phyloP scores from a whole-genome alignment of 2,329 filamentous ascomycete species.

The Arthroderma sp. region DNA sequence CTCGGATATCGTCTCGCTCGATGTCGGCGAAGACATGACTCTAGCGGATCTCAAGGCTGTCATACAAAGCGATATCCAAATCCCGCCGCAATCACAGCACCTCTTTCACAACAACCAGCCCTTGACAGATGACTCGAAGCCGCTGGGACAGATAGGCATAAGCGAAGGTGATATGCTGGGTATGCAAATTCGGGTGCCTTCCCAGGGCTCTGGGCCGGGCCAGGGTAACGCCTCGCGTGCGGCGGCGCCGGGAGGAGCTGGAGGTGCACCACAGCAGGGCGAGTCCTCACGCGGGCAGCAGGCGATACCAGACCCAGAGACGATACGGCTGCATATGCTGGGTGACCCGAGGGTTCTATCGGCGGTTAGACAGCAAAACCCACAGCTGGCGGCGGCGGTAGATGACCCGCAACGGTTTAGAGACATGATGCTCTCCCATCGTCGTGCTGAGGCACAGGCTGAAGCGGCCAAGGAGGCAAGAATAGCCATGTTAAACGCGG shows the following conservation, averaged over 20 bases:
- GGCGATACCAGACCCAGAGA: slow-evolving; percentile 54
- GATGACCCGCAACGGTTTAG: slow-evolving; percentile 67
- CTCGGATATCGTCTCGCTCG: slow-evolving; percentile 66
- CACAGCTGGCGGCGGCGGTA: slow-evolving; percentile 63
- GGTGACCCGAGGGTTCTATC: slow-evolving; percentile 62
- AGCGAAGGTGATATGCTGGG: slow-evolving; percentile 86
- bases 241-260: neutral
- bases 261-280: slow-evolving; percentile 12
- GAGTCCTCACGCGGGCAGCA: slow-evolving; percentile 10
- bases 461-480: slow-evolving; percentile 68
- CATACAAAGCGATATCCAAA: slow-evolving; percentile 69
- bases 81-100: slow-evolving; percentile 61
- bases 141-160: slow-evolving; percentile 68
- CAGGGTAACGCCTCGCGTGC: neutral
- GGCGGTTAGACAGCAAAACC: slow-evolving; percentile 59
- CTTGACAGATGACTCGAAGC: slow-evolving; percentile 64
- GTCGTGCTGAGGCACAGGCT: slow-evolving; percentile 57
- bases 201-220: slow-evolving; percentile 16
- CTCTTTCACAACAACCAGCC: slow-evolving; percentile 84
- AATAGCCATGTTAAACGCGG: slow-evolving; percentile 75
- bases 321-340: slow-evolving; percentile 68
- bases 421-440: slow-evolving; percentile 55
- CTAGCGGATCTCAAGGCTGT: slow-evolving; percentile 75
- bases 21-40: slow-evolving; percentile 71
- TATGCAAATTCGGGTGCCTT: slow-evolving; percentile 51